Evolutionary conservation across 1,139 yeast genomes (phyloP), one percentile per base, ranked within the genome.

Genomic region (Geotrichum phurueaensis): DNA sequence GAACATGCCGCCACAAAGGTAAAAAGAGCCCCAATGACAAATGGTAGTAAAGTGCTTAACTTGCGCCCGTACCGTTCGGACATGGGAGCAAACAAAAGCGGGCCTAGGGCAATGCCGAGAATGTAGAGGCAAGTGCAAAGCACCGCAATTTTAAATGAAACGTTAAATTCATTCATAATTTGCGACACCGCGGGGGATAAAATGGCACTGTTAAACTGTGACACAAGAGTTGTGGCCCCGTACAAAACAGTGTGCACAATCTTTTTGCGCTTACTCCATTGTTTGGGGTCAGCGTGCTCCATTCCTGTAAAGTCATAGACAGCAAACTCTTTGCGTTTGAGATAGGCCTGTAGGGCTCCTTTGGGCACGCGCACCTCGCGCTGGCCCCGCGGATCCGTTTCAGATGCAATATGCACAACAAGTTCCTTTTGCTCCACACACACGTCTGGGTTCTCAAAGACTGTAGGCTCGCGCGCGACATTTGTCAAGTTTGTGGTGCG

Each of bases 21-120:
- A 84, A 84, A 10, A 79, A 74, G 29, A 10, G 54, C 56, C 2
- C 61, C 61, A 13, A 87, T 71, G 15, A 81, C 77, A 62, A 85
- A 79, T 0, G 91, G 87, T 50, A 82, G 74, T 56, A 86, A 74
- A 66, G 85, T 88, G 0, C 89, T 89, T 1, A 84, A 76, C 67
- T 85, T 84, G 62, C 96, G 78, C 9, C 96, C 96, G 61, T 84
- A 82, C 64, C 86, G 83, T 71, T 89, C 96, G 18, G 92, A 85
- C 51, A 89, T 73, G 3, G 96, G 96, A 3, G 92, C 89, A 78
- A 91, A 81, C 51, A 88, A 73, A 65, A 88, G 75, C 0, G 96
- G 96, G 3, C 96, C 96, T 45, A 83, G 75, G n/a, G 86, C 85
- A 67, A 87, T 79, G 1, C 96, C 94, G 65, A 87, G 74, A 47